These are phyloP conservation scores for Strigomonas culicis DNA, from an alignment of 208 protist genomes.

Conservation along the genomic window DNA sequence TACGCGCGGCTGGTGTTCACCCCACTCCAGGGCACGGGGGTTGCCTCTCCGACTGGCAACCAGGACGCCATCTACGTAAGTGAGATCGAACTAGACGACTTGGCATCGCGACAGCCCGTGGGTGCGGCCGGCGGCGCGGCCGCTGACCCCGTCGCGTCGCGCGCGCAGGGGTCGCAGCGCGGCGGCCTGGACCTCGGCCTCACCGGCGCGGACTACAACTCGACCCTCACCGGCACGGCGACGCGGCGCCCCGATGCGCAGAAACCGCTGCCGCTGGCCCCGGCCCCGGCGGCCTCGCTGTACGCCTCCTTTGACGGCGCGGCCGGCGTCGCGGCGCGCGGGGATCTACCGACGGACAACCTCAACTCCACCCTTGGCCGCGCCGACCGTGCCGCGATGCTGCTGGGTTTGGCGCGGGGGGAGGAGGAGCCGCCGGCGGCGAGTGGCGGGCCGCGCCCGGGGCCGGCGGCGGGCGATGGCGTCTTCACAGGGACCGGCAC, in stretches of 20 bases:
- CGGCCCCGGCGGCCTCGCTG: not conserved
- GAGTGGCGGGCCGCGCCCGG: not conserved
- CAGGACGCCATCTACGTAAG: not conserved
- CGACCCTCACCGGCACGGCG: constrained; percentile 18
- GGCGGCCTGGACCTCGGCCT: constrained; percentile 17
- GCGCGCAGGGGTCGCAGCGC: not conserved
- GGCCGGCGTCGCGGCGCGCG: not conserved
- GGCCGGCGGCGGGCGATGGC: no score
- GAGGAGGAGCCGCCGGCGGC: not conserved
- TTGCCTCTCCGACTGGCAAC: not conserved
- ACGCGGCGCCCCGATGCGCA: not conserved
- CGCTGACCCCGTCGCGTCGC: not conserved
- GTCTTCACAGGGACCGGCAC: not conserved
- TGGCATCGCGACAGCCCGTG: not conserved
- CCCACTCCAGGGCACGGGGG: not conserved
- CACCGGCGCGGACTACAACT: constrained; percentile 18
- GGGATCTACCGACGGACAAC: constrained; percentile 5
- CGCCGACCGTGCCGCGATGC: constrained; percentile 37
- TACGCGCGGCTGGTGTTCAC: not conserved
- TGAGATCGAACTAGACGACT: not conserved
- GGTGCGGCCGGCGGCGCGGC: not conserved
- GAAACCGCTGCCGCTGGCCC: not conserved
- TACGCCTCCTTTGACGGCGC: no score
- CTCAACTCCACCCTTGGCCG: constrained; percentile 47
- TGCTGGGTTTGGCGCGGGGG: constrained; percentile 15